These are phyloP conservation scores for Rhazya stricta DNA, from an alignment of 257 asterid genomes.

Conservation along the genomic window DNA sequence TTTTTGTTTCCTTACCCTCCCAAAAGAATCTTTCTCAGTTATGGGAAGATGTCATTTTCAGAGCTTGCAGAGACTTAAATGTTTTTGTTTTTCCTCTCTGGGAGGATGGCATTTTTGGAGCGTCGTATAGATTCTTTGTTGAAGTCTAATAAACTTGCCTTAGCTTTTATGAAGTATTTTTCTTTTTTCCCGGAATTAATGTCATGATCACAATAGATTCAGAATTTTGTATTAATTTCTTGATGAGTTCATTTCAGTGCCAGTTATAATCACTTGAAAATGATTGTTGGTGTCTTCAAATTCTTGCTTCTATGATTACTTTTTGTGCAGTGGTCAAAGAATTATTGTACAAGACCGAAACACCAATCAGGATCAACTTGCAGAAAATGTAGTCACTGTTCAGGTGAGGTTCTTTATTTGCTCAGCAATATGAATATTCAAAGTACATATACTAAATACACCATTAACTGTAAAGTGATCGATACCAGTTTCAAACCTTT, in stretches of 20 bases:
- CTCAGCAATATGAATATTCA: neutral
- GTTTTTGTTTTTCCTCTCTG: neutral
- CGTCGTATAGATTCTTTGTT: neutral
- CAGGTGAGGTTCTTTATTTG: conserved; percentile 41
- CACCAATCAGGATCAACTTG: conserved; percentile 41
- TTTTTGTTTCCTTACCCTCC: too few species aligned
- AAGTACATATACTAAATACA: neutral
- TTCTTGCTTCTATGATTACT: conserved; percentile 22
- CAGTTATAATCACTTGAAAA: neutral
- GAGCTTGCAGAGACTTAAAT: neutral
- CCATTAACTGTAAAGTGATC: neutral
- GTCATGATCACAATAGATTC: neutral
- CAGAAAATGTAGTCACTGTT: conserved; percentile 66
- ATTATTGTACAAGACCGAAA: conserved; percentile 62
- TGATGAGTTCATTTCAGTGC: neutral
- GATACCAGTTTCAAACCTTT: neutral
- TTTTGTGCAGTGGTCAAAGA: conserved; percentile 76
- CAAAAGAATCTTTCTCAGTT: neutral
- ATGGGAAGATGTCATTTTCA: neutral
- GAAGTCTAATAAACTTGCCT: neutral
- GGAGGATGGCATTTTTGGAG: neutral
- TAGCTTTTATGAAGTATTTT: neutral
- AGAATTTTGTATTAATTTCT: neutral
- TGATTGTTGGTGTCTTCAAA: conserved; percentile 2
- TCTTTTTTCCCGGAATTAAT: neutral